Base-by-base conservation (phyloP, 2,329 filamentous ascomycete species). In the Penicillium sumatraense region DNA sequence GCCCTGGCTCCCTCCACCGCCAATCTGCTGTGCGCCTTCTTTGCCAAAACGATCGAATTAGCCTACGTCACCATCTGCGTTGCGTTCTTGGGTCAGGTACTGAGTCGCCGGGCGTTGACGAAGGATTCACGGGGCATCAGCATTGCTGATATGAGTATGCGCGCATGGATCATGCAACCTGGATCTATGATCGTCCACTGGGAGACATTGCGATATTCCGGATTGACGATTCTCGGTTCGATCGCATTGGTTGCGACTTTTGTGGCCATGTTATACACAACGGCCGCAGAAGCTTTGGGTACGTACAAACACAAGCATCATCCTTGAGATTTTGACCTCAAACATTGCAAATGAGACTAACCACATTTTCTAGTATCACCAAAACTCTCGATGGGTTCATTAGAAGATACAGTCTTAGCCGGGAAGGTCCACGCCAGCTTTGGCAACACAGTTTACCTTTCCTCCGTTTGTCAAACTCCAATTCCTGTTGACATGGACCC, bases 31-130 rank as follows among this genome's bases (percentile, higher is more conserved):
- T 86, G 85, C n/a, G 83, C 89, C 0, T 72, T 91, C 2, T 76
- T 91, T 31, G 88, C 90, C 7, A 93, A 93, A 72, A 83, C 87
- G 0, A 90, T 93, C 45, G 90, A 93, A 72, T 68, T 93, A 60
- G 86, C 87, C 0, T 93, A 92, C 65, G 89, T 91, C 3, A 91
- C 89, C 0, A 86, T 90, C 0, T 89, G 91, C 57, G 87, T 93
- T 1, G 83, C 87, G 0, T 89, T 89, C 51, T 69, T 93, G 0
- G 90, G 90, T 0, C 90, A 95, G 68, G 83, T 89, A 0, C 74
- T 93, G 14, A 91, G 85, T n/a, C 81, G 88, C 18, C 78, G 88
- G 51, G 87, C 89, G 0, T 82, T 90, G 52, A 80, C 81, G 21
- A 82, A 80, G 51, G 77, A 80, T 8, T 82, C 85, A 0, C 75